Conservation (phyloP, 345 rosid genomes). For the Rubroshorea leprosula region DNA sequence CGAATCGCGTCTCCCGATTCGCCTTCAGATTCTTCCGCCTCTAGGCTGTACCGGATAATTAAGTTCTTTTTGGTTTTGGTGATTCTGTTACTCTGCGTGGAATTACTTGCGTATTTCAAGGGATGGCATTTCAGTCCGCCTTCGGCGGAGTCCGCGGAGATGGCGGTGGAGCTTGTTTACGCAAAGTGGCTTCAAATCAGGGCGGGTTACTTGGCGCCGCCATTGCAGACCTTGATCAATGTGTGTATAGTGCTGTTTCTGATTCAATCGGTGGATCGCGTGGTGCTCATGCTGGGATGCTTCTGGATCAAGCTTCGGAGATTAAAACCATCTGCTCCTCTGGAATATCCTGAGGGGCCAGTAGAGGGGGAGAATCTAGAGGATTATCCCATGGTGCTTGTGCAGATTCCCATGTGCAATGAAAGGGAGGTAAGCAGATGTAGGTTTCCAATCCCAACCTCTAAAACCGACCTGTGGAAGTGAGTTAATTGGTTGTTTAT, state of each 20-base stretch:
- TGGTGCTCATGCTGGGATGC: conserved; percentile 64
- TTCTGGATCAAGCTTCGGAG: conserved; percentile 65
- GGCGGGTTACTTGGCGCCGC: conserved; percentile 69
- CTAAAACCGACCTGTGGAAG: too few relatives aligned
- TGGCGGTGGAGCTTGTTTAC: conserved; percentile 46
- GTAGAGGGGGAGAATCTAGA: conserved; percentile 32
- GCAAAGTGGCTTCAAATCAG: conserved; percentile 68
- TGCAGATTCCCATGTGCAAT: conserved; percentile 98
- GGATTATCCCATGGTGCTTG: conserved; percentile 80
- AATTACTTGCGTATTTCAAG: conserved; percentile 69
- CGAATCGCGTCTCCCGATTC: conserved; percentile 44
- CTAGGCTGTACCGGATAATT: conserved; percentile 54
- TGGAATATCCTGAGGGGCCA: conserved; percentile 32
- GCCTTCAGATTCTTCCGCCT: conserved; percentile 34
- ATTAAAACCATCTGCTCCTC: conserved; percentile 49
- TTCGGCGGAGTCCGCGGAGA: conserved; percentile 53
- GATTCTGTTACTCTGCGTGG: conserved; percentile 48
- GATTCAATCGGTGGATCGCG: conserved; percentile 78
- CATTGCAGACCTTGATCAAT: conserved; percentile 63
- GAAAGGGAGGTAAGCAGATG: conserved; percentile 93
- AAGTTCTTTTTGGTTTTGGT: conserved; percentile 52
- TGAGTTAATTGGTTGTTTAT: neutral
- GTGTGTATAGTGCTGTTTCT: conserved; percentile 73
- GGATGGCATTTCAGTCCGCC: conserved; percentile 97
- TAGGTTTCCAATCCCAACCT: conserved; percentile 41